Conservation (phyloP, 768 basidiomycete species). For the Boletus speciosus region DNA sequence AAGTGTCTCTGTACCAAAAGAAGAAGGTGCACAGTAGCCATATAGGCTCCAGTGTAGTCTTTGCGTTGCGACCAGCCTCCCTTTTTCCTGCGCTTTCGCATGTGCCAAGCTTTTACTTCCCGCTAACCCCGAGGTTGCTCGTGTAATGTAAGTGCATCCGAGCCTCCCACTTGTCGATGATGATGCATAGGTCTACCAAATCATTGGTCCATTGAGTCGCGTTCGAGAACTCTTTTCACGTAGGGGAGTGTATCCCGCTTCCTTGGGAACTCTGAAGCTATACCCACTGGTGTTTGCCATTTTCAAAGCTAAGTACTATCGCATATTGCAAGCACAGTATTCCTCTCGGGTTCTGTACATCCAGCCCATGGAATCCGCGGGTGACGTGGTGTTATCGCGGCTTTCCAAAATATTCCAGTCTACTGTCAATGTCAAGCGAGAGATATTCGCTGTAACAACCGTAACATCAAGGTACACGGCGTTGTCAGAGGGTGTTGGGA, state of each 20-base stretch:
- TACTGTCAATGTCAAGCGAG: background rate
- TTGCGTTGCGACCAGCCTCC: background rate
- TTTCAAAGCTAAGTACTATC: background rate
- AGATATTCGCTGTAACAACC: background rate
- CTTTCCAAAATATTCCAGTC: background rate
- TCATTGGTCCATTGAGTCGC: background rate
- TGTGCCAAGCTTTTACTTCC: background rate
- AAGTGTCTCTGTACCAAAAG: background rate
- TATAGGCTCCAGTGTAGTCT: background rate
- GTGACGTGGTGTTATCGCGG: slow-evolving; percentile 7
- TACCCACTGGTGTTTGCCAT: background rate
- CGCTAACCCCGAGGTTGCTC: background rate
- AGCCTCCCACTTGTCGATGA: background rate
- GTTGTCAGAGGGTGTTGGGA: background rate
- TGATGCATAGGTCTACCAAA: background rate
- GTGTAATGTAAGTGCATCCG: background rate
- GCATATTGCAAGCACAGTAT: background rate
- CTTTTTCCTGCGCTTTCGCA: background rate
- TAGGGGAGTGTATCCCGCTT: background rate
- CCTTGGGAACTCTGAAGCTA: background rate
- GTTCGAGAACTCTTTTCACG: background rate
- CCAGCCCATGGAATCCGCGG: slow-evolving; percentile 4
- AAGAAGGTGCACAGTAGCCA: background rate
- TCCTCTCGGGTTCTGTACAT: background rate
- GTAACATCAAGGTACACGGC: background rate